Base-by-base conservation (phyloP, 805 yeast species). In the Zygosaccharomyces bisporus region DNA sequence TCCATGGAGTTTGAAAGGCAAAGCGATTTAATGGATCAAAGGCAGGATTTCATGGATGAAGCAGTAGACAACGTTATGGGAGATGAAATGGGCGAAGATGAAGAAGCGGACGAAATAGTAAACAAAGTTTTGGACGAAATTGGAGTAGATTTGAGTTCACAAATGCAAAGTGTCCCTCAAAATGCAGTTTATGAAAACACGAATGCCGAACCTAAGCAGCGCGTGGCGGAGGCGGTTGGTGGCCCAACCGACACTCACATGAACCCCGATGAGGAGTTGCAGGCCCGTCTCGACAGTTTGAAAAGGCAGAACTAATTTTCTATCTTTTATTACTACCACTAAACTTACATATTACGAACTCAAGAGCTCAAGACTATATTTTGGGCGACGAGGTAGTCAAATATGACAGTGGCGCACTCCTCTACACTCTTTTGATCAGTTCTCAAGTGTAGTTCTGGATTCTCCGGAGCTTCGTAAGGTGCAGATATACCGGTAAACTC, bases 21-120 rank as follows among this genome's bases (percentile, higher is more conserved):
- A 60, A 87, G 86, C 66, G 99, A 95, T 61, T 71, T 95, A 56
- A 93, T 93, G 98, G 97, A 91, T 65, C 99, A 93, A 69, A 83
- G 95, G 59, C 98, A 95, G 66, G 99, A 95, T 64, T 87, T 95
- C 79, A 93, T 93, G 85, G 99, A 93, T 62, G 99, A 93, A 62
- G 95, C 96, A 14, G 83, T 93, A 56, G 99, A 93, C 61, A 96
- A 91, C 63, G 86, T 93, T 14, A 88, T 93, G 93, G 95, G 84
- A 43, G 88, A 83, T 57, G 97, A 87, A 57, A 80, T 86, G 46
- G 85, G 81, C 53, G 95, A 86, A 49, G 95, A 85, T 51, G 93
- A 84, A 53, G 95, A 90, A 63, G 83, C 85, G 3, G 96, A 90
- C 59, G 96, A 89, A 57, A 84, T 90, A 41, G 93, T 95, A 39